Evolutionary conservation across 2,329 filamentous ascomycete genomes (phyloP).

Genomic region (Stachybotrys elegans): DNA sequence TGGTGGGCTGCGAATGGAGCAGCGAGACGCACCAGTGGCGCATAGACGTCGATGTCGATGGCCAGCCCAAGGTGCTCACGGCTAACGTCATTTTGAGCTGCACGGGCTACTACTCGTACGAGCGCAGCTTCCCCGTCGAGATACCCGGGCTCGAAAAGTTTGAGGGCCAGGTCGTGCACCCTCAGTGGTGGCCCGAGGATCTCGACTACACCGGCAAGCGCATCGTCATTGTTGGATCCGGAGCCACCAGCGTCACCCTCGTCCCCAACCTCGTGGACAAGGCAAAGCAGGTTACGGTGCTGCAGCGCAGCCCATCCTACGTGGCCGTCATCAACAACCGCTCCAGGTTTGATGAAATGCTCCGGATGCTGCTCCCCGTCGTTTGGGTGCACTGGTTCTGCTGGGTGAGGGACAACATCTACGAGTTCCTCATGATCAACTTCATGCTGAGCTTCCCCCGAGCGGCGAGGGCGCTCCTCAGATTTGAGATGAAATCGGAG

Average conservation of each 20-base stretch:
- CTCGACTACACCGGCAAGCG: constrained; percentile 62
- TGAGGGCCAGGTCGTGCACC: constrained; percentile 59
- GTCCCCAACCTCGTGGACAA: constrained; percentile 63
- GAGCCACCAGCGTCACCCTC: constrained; percentile 75
- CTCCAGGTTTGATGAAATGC: constrained; percentile 27
- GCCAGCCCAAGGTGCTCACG: constrained; percentile 21
- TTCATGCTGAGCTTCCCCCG: constrained; percentile 20
- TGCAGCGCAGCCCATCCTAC: constrained; percentile 74
- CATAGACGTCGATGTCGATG: constrained; percentile 34
- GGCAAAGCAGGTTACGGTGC: constrained; percentile 66
- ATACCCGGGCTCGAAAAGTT: constrained; percentile 68
- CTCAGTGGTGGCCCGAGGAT: constrained; percentile 71
- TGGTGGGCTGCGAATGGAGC: constrained; percentile 48
- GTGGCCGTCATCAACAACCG: constrained; percentile 49
- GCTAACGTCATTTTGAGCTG: constrained; percentile 56
- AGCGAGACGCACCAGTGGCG: constrained; percentile 52
- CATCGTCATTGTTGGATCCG: constrained; percentile 69
- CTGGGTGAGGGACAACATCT: constrained; percentile 43
- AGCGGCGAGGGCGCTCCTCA: constrained; percentile 27
- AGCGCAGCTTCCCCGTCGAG: constrained; percentile 50
- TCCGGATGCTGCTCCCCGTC: constrained; percentile 40
- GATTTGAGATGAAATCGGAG: constrained; percentile 34
- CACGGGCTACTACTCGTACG: constrained; percentile 68
- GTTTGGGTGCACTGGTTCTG: constrained; percentile 40
- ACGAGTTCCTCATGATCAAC: constrained; percentile 36